Conservation (phyloP, 176 grass and related monocot species). For the Aegilops umbellulata region DNA sequence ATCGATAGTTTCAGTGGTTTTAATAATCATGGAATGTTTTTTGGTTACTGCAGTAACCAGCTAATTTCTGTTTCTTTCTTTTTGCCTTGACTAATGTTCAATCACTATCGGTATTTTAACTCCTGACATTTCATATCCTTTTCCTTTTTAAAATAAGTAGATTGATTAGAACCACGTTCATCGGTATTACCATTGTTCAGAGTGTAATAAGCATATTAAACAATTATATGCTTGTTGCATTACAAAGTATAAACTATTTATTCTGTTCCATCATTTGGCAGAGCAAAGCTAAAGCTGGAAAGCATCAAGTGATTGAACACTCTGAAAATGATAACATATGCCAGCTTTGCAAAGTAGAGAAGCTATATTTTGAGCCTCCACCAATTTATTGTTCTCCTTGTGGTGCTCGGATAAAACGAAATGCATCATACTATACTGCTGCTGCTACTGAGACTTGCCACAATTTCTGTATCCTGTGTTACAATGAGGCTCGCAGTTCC, state of each 20-base stretch:
- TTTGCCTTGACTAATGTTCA: slow-evolving; percentile 2
- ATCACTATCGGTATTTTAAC: background rate
- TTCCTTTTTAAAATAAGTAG: background rate
- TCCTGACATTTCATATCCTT: background rate
- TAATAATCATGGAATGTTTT: background rate
- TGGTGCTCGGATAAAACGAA: slow-evolving; percentile 85
- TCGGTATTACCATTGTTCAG: background rate
- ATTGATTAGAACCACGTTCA: slow-evolving; percentile 15
- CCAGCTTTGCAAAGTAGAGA: slow-evolving; percentile 81
- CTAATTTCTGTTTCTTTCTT: background rate
- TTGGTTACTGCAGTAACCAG: background rate
- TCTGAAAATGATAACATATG: slow-evolving; percentile 69
- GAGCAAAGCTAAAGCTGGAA: slow-evolving; percentile 93
- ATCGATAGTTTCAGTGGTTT: slow-evolving; percentile 12
- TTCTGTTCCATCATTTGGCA: slow-evolving; percentile 41
- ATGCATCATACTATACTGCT: slow-evolving; percentile 73
- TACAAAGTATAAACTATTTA: slow-evolving; percentile 29
- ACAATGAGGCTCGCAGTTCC: slow-evolving; percentile 62
- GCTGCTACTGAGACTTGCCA: slow-evolving; percentile 40
- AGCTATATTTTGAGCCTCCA: slow-evolving; percentile 70
- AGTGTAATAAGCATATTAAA: slow-evolving; percentile 17
- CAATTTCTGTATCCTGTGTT: slow-evolving; percentile 61
- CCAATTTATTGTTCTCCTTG: slow-evolving; percentile 88
- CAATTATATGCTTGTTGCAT: slow-evolving; percentile 15
- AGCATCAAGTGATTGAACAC: slow-evolving; percentile 63